Conservation (phyloP, 352 stramenopile genomes). For the Globisporangium rhizosaccharum region DNA sequence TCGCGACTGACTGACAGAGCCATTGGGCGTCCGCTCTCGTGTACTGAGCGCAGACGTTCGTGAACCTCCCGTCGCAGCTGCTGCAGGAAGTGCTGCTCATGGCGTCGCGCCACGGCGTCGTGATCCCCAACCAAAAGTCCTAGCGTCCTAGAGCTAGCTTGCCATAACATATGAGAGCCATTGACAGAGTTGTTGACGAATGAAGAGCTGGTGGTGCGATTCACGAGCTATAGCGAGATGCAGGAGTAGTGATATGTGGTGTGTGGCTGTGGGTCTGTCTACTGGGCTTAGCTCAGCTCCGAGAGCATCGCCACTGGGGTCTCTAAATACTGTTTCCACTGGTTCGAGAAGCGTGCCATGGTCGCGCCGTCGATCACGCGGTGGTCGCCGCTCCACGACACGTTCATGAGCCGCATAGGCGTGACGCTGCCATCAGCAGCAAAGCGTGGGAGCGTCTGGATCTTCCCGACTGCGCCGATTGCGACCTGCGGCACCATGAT, state of each 20-base stretch:
- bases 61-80: conserved; percentile 45
- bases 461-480: conserved; percentile 96
- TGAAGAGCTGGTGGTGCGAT: too few relatives aligned
- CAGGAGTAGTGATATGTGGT: not conserved
- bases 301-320: conserved; percentile 90
- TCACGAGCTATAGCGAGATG: not conserved
- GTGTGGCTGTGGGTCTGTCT: not conserved
- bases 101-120: conserved; percentile 57
- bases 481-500: conserved; percentile 95
- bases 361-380: conserved; percentile 97
- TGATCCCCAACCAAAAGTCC: conserved; percentile 53
- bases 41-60: conserved; percentile 35
- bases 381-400: conserved; percentile 98
- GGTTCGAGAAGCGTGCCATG: conserved; percentile 96
- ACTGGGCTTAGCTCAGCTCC: conserved; percentile 66
- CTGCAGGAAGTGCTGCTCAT: conserved; percentile 72
- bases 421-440: conserved; percentile 77
- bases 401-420: conserved; percentile 91
- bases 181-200: too few relatives aligned
- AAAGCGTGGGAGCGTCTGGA: conserved; percentile 95
- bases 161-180: too few relatives aligned
- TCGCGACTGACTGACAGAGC: too few relatives aligned
- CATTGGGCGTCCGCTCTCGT: not conserved
- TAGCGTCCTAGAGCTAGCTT: not conserved
- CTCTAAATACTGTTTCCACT: conserved; percentile 95